These are phyloP conservation scores for Casuarina equisetifolia DNA, from an alignment of 306 rosid species.

Conservation along the genomic window DNA sequence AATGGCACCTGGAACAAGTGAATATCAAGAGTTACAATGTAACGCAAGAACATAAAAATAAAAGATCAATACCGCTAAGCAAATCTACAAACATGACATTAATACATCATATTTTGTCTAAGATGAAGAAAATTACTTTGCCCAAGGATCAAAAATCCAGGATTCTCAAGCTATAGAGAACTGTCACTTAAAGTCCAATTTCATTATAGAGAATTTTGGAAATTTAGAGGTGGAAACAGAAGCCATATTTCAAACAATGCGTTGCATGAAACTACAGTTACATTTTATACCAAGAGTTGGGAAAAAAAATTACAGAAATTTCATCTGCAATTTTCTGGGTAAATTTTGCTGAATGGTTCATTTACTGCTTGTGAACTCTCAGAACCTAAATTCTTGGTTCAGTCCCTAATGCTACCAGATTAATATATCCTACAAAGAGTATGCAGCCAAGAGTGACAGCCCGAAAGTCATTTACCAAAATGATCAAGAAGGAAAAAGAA, in stretches of 20 bases:
- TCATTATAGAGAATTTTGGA: neutral
- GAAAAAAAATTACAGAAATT: neutral
- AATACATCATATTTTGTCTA: neutral
- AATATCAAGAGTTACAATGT: slow-evolving; percentile 67
- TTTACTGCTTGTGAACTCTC: neutral
- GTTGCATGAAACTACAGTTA: neutral
- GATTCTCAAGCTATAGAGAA: neutral
- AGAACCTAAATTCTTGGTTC: neutral
- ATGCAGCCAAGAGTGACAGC: neutral
- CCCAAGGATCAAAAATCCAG: neutral
- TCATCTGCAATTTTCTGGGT: neutral
- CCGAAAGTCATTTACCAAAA: too few relatives aligned
- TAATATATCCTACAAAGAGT: neutral
- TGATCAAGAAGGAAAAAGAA: neutral
- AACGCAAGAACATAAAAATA: slow-evolving; percentile 31
- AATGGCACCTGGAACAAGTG: slow-evolving; percentile 95
- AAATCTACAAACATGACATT: neutral
- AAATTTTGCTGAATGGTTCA: neutral
- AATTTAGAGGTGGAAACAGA: neutral
- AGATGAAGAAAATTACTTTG: neutral
- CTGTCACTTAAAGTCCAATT: neutral
- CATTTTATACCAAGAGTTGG: neutral
- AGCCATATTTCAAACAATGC: neutral
- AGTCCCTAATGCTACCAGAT: neutral
- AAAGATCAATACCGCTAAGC: slow-evolving; percentile 30